A percentile compares a stretch with the other conserved stretches of the same genome.
phyloP scores from a whole-genome alignment of 805 yeast species.

The Candida nitratophila region DNA sequence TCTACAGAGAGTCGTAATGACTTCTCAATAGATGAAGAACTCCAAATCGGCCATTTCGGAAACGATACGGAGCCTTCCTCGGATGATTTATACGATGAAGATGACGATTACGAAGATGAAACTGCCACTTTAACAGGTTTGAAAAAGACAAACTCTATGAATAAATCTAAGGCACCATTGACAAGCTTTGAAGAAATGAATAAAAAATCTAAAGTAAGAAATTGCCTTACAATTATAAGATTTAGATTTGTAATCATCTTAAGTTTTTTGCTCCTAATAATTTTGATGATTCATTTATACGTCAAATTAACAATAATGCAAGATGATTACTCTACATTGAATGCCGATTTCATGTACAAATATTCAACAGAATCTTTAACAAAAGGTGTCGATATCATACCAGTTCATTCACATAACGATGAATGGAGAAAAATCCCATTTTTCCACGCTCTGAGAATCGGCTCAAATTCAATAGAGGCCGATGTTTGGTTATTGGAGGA shows the following conservation, averaged over 20 bases:
- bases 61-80: too few relatives aligned
- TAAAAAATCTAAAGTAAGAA: background rate
- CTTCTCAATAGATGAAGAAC: too few relatives aligned
- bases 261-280: background rate
- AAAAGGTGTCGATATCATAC: constrained; percentile 19
- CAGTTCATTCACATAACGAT: constrained; percentile 64
- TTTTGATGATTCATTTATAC: background rate
- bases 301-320: background rate
- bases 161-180: too few relatives aligned
- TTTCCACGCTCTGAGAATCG: constrained; percentile 45
- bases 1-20: too few relatives aligned
- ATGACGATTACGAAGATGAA: too few relatives aligned
- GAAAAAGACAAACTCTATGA: too few relatives aligned
- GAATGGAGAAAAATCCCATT: constrained; percentile 57
- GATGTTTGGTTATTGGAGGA: constrained; percentile 47
- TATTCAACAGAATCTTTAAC: constrained; percentile 12
- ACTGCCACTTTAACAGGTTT: too few relatives aligned
- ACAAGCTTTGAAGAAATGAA: too few relatives aligned
- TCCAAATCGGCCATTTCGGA: too few relatives aligned
- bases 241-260: background rate
- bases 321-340: background rate
- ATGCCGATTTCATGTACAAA: background rate
- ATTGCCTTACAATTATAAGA: background rate
- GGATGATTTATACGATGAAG: too few relatives aligned
- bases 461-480: constrained; percentile 57